Conservation (phyloP, 805 yeast species). For the Candida caryicola region DNA sequence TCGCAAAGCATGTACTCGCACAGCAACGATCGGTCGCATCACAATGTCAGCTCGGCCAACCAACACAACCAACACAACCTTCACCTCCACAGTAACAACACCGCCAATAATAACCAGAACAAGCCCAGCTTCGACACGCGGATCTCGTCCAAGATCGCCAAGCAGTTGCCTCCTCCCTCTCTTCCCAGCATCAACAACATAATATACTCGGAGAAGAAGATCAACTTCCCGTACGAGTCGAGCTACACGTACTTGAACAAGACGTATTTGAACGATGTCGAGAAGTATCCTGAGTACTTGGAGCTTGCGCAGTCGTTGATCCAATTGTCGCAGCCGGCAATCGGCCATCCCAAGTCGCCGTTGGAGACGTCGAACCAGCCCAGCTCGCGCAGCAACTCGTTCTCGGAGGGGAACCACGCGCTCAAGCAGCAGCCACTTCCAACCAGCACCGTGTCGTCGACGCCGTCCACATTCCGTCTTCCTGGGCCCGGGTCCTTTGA, state of each 20-base stretch:
- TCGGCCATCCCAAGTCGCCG: conserved; percentile 1
- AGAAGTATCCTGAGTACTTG: conserved; percentile 46
- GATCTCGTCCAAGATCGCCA: conserved; percentile 26
- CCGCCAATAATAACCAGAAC: conserved; percentile 5
- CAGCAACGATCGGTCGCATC: conserved; percentile 1
- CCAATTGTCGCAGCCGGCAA: conserved; percentile 26
- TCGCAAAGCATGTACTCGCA: not conserved
- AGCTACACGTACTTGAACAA: conserved; percentile 49
- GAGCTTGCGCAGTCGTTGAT: conserved; percentile 45
- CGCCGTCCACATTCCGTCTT: conserved; percentile 1
- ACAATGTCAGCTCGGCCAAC: not conserved
- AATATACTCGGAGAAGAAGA: conserved; percentile 28
- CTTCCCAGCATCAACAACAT: conserved; percentile 17
- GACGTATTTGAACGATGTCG: conserved; percentile 49
- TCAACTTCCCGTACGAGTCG: conserved; percentile 53
- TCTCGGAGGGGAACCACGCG: not conserved
- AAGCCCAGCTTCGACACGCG: conserved; percentile 40
- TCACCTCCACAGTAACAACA: conserved; percentile 3
- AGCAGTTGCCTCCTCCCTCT: conserved; percentile 15
- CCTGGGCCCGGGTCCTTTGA: conserved; percentile 4
- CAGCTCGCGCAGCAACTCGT: not conserved
- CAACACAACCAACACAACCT: too few relatives aligned
- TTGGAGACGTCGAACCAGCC: not conserved
- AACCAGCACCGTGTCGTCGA: not conserved
- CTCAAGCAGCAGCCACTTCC: not conserved